phyloP scores from a whole-genome alignment of 1,284 basidiomycete genomes.

The Cutaneotrichosporon spelunceum region DNA sequence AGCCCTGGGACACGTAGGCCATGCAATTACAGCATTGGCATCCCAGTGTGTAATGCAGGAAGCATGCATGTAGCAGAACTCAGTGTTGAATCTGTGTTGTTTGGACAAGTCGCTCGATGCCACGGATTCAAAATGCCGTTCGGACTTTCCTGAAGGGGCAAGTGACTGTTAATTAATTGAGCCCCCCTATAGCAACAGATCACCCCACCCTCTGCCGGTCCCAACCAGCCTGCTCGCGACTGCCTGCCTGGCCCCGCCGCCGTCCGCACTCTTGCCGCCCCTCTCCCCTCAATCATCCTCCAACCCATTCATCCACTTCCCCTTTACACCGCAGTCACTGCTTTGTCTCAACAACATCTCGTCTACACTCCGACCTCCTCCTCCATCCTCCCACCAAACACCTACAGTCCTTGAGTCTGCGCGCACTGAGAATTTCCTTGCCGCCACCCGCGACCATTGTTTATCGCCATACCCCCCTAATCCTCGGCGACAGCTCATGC shows the following conservation, averaged over 20 bases:
- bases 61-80: neutral
- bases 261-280: neutral
- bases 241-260: neutral
- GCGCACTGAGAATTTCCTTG: neutral
- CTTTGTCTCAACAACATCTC: neutral
- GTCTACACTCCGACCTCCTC: neutral
- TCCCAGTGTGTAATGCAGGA: neutral
- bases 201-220: neutral
- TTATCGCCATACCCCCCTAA: neutral
- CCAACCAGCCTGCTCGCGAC: too few relatives aligned
- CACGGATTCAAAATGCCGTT: conserved; percentile 7
- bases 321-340: neutral
- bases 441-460: conserved; percentile 1
- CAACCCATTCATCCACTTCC: neutral
- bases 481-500: neutral
- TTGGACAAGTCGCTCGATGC: conserved; percentile 2
- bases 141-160: conserved; percentile 9
- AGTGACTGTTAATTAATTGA: neutral
- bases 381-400: neutral
- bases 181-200: neutral
- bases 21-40: neutral
- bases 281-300: neutral
- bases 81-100: neutral
- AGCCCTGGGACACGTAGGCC: neutral
- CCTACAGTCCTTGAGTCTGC: neutral